Evolutionary conservation across 2,329 filamentous ascomycete species (phyloP).

Genomic region (Chaetomiaceae sp.): DNA sequence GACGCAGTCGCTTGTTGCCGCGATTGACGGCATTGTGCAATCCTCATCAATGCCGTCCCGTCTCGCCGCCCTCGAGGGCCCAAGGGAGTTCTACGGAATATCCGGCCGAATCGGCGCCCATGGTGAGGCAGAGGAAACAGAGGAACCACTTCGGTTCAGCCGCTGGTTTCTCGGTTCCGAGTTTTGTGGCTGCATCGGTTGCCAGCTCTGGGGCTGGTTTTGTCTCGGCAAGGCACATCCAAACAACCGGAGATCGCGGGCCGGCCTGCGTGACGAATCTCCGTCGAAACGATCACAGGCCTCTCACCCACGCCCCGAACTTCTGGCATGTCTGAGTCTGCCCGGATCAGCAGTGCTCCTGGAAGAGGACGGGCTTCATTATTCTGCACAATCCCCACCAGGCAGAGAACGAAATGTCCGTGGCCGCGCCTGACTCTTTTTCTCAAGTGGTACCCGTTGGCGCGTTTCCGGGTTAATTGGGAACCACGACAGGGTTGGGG

Average conservation of each 20-base stretch:
- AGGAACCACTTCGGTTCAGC: not conserved
- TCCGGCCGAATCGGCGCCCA: not conserved
- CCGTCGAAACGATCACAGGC: not conserved
- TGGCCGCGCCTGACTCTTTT: not conserved
- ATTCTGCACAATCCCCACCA: not conserved
- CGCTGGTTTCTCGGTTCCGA: slow-evolving; percentile 13
- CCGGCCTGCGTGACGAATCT: not conserved
- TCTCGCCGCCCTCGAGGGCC: not conserved
- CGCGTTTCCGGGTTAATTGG: not conserved
- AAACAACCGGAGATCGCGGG: slow-evolving; percentile 3
- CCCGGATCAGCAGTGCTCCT: not conserved
- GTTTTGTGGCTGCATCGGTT: not conserved
- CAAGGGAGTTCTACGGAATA: not conserved
- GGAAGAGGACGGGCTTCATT: not conserved
- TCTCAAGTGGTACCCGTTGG: not conserved
- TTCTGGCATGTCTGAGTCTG: not conserved
- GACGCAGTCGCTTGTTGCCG: not conserved
- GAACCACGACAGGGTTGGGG: not conserved
- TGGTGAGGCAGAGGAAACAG: not conserved
- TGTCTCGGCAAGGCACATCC: slow-evolving; percentile 12
- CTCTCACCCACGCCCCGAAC: not conserved
- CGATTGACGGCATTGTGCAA: not conserved
- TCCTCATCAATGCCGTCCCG: not conserved
- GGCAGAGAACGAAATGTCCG: not conserved
- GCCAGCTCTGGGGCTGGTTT: not conserved